These are phyloP conservation scores for Blastobotrys chiropterorum DNA, from an alignment of 805 yeast species.

Conservation along the genomic window DNA sequence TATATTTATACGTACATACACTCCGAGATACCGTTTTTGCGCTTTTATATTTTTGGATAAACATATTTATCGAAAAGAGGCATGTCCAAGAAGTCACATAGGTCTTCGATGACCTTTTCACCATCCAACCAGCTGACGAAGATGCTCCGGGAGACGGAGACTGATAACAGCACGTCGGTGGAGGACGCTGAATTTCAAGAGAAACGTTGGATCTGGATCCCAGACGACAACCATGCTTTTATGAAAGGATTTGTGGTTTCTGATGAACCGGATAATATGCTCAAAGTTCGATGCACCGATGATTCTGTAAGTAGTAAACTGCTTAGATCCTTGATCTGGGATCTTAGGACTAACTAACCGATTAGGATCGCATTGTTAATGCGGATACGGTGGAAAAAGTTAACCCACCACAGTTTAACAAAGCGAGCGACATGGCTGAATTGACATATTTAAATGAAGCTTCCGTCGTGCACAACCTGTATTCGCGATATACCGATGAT, in stretches of 20 bases:
- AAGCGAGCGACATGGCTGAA: slow-evolving; percentile 92
- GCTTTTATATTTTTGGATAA: neutral
- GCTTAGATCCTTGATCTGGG: too few relatives aligned
- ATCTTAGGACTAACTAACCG: slow-evolving; percentile 16
- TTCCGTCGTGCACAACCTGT: slow-evolving; percentile 81
- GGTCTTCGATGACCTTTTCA: slow-evolving; percentile 4
- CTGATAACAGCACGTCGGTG: slow-evolving; percentile 6
- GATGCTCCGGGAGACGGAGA: neutral
- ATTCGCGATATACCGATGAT: slow-evolving; percentile 69
- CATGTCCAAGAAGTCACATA: slow-evolving; percentile 1
- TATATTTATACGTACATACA: neutral
- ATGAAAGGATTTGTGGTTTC: slow-evolving; percentile 54
- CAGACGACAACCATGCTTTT: slow-evolving; percentile 52
- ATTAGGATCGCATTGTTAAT: slow-evolving; percentile 36
- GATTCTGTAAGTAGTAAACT: slow-evolving; percentile 28
- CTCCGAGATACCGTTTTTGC: neutral
- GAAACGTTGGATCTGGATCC: slow-evolving; percentile 74
- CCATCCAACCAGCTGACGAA: neutral
- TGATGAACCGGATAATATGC: slow-evolving; percentile 32
- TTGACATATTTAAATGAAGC: slow-evolving; percentile 92
- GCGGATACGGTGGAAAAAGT: slow-evolving; percentile 52
- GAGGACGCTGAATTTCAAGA: slow-evolving; percentile 25
- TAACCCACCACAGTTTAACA: slow-evolving; percentile 86
- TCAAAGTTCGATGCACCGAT: slow-evolving; percentile 38
- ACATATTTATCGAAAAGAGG: neutral